Evolutionary conservation across 257 asterid genomes (phyloP), one percentile per base, ranked within the genome.

Genomic region (Jacaranda copaia): DNA sequence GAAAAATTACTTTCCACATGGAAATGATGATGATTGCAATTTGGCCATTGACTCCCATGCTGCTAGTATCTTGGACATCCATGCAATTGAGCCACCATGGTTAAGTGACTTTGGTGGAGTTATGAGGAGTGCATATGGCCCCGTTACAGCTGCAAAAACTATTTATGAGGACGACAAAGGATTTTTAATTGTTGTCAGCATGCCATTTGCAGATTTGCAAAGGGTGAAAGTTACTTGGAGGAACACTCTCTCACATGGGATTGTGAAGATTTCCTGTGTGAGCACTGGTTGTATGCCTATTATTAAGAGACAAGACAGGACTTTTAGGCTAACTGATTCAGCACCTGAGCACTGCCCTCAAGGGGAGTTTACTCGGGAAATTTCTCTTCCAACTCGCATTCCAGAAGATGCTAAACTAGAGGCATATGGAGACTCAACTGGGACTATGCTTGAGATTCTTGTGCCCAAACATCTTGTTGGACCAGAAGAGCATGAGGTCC

Each of bases 341-440:
- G 68, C 78, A 43, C 82, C 82, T 0, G 82, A 78, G 70, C 82
- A 79, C 69, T 79, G 82, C 74, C 82, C 82, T 43, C 78, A 72
- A 18, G 78, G 78, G 69, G 82, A 79, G 78, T 79, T 79, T 9
- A 48, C 72, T 18, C 46, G 82, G 74, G 82, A 79, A 46, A 79
- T 78, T 43, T 78, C 74, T 53, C 82, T 78, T 35, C 82, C 82
- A 4, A 72, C 82, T 55, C 78, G 78, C 32, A 78, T 78, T 40
- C 82, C 82, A 6, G 82, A 78, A 53, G 82, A 78, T 55, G 82
- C 82, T 3, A 78, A 78, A 16, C 68, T 78, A 38, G 82, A 78
- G 68, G 82, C 82, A 0, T 71, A 78, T 64, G 78, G 82, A 2
- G 82, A 78, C 62, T 64, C 82, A 5, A 78, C 82, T 0, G 82